Conservation (phyloP, 148 eudicot genomes). For the Camellia japonica region DNA sequence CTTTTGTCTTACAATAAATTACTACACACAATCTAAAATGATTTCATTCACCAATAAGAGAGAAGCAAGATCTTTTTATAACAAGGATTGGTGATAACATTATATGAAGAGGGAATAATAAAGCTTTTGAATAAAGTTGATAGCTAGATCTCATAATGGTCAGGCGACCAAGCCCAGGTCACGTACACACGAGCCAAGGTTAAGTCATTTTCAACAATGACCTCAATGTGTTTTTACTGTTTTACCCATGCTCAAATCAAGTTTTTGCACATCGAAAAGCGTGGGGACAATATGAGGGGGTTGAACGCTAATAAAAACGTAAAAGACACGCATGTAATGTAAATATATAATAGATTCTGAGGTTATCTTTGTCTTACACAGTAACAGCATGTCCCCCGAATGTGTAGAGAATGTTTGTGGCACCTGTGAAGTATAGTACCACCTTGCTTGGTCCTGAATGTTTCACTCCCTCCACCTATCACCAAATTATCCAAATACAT, state of each 20-base stretch:
- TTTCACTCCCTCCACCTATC: slow-evolving; percentile 76
- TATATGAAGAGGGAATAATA: slow-evolving; percentile 16
- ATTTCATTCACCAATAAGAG: too few species aligned
- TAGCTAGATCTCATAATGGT: slow-evolving; percentile 1
- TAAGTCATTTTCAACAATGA: slow-evolving; percentile 31
- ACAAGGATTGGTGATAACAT: slow-evolving; percentile 8
- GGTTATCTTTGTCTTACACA: slow-evolving; percentile 62
- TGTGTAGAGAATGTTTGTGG: slow-evolving; percentile 94
- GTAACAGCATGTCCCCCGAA: slow-evolving; percentile 98
- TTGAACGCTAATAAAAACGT: neutral
- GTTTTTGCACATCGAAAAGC: neutral
- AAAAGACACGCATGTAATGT: neutral
- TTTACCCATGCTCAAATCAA: neutral
- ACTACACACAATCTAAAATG: too few species aligned
- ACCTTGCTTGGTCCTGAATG: slow-evolving; percentile 77
- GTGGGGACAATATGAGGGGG: neutral
- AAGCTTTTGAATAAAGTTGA: neutral
- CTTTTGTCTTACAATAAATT: too few species aligned
- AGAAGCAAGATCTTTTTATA: neutral
- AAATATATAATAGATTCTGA: neutral
- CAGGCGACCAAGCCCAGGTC: neutral
- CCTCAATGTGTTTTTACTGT: slow-evolving; percentile 3
- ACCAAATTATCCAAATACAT: neutral
- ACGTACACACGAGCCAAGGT: slow-evolving; percentile 22
- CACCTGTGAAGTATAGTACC: slow-evolving; percentile 91